Percentiles rank a stretch among this genome's conserved stretches.
These are phyloP conservation scores for Solanum chacoense DNA, from an alignment of 305 asterid genomes.

Conservation along the genomic window DNA sequence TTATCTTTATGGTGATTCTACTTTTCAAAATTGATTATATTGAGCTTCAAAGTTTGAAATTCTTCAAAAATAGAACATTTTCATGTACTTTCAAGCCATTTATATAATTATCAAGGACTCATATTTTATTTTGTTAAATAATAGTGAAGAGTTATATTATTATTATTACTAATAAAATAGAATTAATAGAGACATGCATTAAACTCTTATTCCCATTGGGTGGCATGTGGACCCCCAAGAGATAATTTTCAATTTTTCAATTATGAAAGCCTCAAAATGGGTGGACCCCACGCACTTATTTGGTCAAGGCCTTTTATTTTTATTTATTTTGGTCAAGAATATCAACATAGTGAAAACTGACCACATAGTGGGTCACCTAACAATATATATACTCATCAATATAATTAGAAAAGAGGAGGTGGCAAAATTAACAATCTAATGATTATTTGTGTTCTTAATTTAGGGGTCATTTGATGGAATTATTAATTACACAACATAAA, in stretches of 20 bases:
- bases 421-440: neutral
- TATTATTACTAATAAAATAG: neutral
- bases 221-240: neutral
- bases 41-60: neutral
- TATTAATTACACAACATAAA: neutral
- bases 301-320: constrained; percentile 5
- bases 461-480: neutral
- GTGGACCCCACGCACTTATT: neutral
- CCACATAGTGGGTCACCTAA: constrained; percentile 16
- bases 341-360: constrained; percentile 8
- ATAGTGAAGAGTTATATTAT: neutral
- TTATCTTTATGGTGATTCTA: neutral
- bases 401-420: neutral
- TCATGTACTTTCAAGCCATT: neutral
- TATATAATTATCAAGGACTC: neutral
- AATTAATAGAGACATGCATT: neutral
- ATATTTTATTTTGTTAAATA: neutral
- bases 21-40: neutral
- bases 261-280: constrained; percentile 3
- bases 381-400: neutral
- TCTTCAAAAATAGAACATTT: neutral
- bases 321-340: constrained; percentile 4
- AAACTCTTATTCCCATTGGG: neutral
- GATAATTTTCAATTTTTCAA: neutral
- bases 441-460: neutral